A percentile compares a stretch with the other conserved stretches of the same genome.
phyloP scores from a whole-genome alignment of 2,329 filamentous ascomycete genomes.

The Ophiostoma perfectum region DNA sequence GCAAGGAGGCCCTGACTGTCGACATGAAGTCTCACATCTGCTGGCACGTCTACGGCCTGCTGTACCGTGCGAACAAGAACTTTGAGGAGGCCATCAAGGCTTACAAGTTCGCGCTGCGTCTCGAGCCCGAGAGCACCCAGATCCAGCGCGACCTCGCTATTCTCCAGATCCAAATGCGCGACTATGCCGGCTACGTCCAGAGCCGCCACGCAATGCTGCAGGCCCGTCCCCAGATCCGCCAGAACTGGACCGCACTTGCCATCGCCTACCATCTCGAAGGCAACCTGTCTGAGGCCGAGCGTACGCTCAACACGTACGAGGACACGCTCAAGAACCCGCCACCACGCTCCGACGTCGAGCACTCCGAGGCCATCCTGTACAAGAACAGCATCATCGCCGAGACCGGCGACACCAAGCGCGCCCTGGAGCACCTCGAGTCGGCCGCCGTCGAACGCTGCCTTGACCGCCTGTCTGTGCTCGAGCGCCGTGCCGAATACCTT shows the following conservation, averaged over 20 bases:
- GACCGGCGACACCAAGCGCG: constrained; percentile 73
- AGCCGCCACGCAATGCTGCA: constrained; percentile 85
- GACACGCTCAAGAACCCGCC: constrained; percentile 82
- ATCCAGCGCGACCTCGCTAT: constrained; percentile 92
- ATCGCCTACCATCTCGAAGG: constrained; percentile 90
- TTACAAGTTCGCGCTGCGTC: constrained; percentile 88
- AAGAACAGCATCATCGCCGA: constrained; percentile 94
- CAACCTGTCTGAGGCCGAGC: constrained; percentile 78
- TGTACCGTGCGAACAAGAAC: constrained; percentile 92
- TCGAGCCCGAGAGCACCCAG: constrained; percentile 90
- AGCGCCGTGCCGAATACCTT: constrained; percentile 79
- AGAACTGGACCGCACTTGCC: constrained; percentile 97
- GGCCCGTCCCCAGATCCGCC: constrained; percentile 70
- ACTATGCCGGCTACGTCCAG: constrained; percentile 88
- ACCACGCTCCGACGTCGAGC: constrained; percentile 74
- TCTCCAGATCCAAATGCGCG: constrained; percentile 92
- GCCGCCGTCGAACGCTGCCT: constrained; percentile 70
- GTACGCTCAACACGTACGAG: constrained; percentile 85
- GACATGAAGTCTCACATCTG: constrained; percentile 99
- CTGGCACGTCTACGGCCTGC: constrained; percentile 96
- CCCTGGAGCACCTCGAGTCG: constrained; percentile 77
- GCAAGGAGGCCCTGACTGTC: constrained; percentile 84
- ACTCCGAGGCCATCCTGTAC: constrained; percentile 90
- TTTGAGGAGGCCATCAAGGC: constrained; percentile 99
- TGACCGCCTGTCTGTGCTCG: constrained; percentile 79